Evolutionary conservation across 495 filamentous ascomycete species (phyloP).

Genomic region (Neurospora sp.): DNA sequence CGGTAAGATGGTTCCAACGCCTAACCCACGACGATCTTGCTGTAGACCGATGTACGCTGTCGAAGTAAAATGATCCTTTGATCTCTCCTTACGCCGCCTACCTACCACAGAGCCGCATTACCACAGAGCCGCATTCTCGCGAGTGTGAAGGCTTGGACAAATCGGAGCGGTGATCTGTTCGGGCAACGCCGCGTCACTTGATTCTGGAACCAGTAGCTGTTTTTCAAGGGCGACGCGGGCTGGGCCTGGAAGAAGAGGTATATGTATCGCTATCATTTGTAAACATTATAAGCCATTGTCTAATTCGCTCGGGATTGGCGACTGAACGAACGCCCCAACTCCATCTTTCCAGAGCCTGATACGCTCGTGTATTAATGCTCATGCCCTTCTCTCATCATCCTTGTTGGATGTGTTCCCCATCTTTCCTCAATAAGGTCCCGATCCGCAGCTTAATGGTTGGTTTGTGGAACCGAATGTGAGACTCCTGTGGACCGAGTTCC

Average conservation of each 20-base stretch:
- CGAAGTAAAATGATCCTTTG: too few species aligned
- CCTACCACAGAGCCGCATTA: too few species aligned
- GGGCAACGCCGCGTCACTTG: too few species aligned
- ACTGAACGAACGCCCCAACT: background rate
- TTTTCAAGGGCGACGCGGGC: background rate
- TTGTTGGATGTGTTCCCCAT: background rate
- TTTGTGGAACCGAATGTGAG: background rate
- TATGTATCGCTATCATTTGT: background rate
- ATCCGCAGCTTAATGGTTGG: background rate
- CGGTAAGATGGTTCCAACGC: background rate
- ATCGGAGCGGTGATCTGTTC: too few species aligned
- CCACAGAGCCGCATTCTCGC: too few species aligned
- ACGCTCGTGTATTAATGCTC: background rate
- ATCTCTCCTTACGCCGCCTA: too few species aligned
- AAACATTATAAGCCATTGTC: background rate
- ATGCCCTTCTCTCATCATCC: background rate
- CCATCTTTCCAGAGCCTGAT: background rate
- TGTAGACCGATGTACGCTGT: too few species aligned
- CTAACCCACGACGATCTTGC: background rate
- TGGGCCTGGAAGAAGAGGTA: background rate
- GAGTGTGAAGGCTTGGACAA: too few species aligned
- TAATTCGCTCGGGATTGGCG: background rate
- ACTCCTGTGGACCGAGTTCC: background rate
- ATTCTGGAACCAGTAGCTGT: background rate
- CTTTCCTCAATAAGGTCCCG: background rate